Percentiles rank a stretch among this genome's conserved stretches.
These are phyloP conservation scores for Delitschia confertaspora DNA, from an alignment of 495 filamentous ascomycete species.

Conservation along the genomic window DNA sequence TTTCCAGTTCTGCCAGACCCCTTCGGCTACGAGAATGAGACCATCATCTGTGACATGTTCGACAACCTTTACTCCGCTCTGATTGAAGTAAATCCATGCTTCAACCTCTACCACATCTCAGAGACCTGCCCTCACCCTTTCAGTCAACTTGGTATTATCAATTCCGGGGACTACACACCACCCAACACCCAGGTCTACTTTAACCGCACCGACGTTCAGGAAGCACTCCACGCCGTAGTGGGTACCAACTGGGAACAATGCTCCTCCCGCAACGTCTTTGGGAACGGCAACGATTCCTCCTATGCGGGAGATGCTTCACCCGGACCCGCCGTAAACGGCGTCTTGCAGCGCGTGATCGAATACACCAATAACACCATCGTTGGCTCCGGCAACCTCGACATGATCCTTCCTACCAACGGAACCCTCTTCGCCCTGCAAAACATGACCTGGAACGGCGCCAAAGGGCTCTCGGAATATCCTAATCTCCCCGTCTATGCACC, in stretches of 20 bases:
- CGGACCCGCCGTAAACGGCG: constrained; percentile 17
- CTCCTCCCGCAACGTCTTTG: constrained; percentile 46
- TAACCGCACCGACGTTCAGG: constrained; percentile 65
- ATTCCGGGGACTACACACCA: constrained; percentile 36
- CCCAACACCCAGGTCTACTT: constrained; percentile 57
- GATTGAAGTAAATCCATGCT: constrained; percentile 63
- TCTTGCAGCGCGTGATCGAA: constrained; percentile 26
- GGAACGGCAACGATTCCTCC: constrained; percentile 23
- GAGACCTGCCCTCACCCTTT: constrained; percentile 66
- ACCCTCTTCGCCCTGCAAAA: constrained; percentile 66
- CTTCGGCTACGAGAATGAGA: constrained; percentile 18
- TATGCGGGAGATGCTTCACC: constrained; percentile 6
- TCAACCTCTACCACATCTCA: constrained; percentile 67
- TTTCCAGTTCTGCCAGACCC: constrained; percentile 42
- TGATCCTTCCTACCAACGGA: constrained; percentile 55
- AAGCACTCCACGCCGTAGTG: constrained; percentile 45
- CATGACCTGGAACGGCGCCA: constrained; percentile 68
- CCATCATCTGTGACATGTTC: constrained; percentile 46
- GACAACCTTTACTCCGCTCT: constrained; percentile 49
- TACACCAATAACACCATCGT: constrained; percentile 38
- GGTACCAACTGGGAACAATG: constrained; percentile 54
- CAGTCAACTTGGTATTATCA: constrained; percentile 68
- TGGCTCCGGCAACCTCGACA: constrained; percentile 56
- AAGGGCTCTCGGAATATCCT: constrained; percentile 53
- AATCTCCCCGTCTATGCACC: constrained; percentile 57